Percentiles rank a stretch among this genome's conserved stretches.
phyloP scores from a whole-genome alignment of 1,284 basidiomycete species.

The Malassezia arunalokei region DNA sequence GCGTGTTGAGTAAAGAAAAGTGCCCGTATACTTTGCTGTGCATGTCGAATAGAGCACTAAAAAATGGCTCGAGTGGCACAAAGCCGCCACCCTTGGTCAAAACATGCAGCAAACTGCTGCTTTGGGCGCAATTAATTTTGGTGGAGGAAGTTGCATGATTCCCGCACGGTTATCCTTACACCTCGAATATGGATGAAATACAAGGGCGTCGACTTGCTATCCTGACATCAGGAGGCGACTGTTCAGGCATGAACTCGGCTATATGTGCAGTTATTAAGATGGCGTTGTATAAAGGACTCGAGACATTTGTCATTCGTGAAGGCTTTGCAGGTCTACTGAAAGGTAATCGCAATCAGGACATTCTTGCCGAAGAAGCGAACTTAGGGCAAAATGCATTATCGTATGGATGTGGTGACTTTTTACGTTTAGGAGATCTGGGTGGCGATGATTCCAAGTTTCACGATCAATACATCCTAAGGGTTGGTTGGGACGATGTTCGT shows the following conservation, averaged over 20 bases:
- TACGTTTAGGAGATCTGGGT: constrained; percentile 59
- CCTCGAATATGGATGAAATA: not conserved
- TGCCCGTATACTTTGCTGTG: no score
- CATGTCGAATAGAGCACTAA: no score
- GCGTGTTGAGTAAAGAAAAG: no score
- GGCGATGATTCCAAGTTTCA: constrained; percentile 9
- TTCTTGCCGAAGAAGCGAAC: not conserved
- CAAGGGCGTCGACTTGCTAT: constrained; percentile 55
- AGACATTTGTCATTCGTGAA: constrained; percentile 55
- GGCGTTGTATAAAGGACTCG: constrained; percentile 54
- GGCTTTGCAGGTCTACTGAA: constrained; percentile 83
- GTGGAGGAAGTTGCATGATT: no score
- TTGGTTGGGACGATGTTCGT: constrained; percentile 95
- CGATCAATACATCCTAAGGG: constrained; percentile 86
- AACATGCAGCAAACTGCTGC: no score
- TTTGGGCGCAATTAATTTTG: no score
- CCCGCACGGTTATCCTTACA: no score
- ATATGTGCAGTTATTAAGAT: constrained; percentile 44
- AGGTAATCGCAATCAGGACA: constrained; percentile 47
- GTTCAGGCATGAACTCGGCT: constrained; percentile 56
- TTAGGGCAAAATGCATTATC: constrained; percentile 32
- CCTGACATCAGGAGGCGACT: constrained; percentile 90
- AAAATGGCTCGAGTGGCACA: no score
- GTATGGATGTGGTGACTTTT: constrained; percentile 78
- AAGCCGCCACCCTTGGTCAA: no score